Conservation (phyloP, 306 rosid genomes). For the Lotus japonicus region DNA sequence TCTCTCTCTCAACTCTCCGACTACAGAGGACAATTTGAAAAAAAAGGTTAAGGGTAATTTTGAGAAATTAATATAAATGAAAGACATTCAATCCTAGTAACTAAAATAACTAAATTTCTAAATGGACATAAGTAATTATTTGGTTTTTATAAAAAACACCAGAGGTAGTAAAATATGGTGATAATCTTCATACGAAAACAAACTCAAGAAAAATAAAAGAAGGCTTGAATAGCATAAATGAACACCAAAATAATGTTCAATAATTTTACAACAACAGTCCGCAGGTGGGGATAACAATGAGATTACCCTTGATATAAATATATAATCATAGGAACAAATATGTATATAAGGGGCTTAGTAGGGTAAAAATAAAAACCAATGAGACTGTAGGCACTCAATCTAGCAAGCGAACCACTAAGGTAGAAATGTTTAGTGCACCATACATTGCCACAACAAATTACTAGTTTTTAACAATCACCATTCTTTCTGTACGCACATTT, state of each 20-base stretch:
- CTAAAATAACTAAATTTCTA: too few relatives aligned
- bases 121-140: too few relatives aligned
- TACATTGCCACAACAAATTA: not conserved
- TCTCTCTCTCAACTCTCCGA: too few relatives aligned
- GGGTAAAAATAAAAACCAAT: not conserved
- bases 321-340: not conserved
- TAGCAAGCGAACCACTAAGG: not conserved
- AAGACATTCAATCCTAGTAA: too few relatives aligned
- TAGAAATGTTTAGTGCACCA: not conserved
- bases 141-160: too few relatives aligned
- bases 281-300: not conserved
- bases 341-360: not conserved
- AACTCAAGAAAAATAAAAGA: not conserved
- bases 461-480: not conserved
- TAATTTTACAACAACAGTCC: not conserved
- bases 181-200: not conserved
- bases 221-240: not conserved
- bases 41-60: too few relatives aligned
- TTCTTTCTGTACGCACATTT: not conserved
- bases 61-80: too few relatives aligned
- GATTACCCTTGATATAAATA: not conserved
- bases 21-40: too few relatives aligned
- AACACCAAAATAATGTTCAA: not conserved
- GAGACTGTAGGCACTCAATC: not conserved
- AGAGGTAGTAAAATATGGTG: not conserved